Evolutionary conservation across 164 flowering plant genomes (phyloP), one percentile per base, ranked within the genome.

Genomic region (Piper betle): DNA sequence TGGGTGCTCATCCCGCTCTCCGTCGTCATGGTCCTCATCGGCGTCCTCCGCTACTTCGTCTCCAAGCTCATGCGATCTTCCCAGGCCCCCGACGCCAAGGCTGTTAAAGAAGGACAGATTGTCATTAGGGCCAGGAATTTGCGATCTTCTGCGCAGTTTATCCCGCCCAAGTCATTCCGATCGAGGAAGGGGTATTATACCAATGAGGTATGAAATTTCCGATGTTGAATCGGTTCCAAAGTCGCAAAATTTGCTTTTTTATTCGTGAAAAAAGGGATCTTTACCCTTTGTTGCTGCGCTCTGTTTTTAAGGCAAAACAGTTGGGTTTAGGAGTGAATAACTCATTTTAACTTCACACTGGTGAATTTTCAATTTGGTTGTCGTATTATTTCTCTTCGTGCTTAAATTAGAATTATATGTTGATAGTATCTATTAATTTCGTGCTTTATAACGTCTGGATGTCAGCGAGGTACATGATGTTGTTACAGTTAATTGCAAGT

Each of bases 1-100:
- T 92, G 98, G 98, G 98, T 92, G 40, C 72, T 92, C 69, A 89
- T 92, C 37, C 98, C 98, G 8, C 81, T 92, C 37, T 89, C 98
- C 6, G 83, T 86, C 17, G 98, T 92, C 17, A 92, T 92, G 98
- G 97, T 89, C 17, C 85, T 90, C 60, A 90, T 93, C 61, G 97
- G 97, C 12, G 65, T 93, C 57, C 90, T 93, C 59, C 96, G 97
- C 48, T 78, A 87, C 80, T 93, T 90, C 57, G 97, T 90, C 57
- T 78, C 97, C 55, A 93, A 93, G 77, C 97, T 93, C 78, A 86
- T 88, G 92, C 83, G 87, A 18, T 80, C 99, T 39, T 63, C 72
- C 66, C 92, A 79, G 65, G 17, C 62, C 25, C 99, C 96, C 57
- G 99, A 93, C 71, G 62, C 74, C 38, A 93, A 93, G 75, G 73